These are phyloP conservation scores for Aspergillus fijiensis DNA, from an alignment of 2,329 filamentous ascomycete species.

Conservation along the genomic window DNA sequence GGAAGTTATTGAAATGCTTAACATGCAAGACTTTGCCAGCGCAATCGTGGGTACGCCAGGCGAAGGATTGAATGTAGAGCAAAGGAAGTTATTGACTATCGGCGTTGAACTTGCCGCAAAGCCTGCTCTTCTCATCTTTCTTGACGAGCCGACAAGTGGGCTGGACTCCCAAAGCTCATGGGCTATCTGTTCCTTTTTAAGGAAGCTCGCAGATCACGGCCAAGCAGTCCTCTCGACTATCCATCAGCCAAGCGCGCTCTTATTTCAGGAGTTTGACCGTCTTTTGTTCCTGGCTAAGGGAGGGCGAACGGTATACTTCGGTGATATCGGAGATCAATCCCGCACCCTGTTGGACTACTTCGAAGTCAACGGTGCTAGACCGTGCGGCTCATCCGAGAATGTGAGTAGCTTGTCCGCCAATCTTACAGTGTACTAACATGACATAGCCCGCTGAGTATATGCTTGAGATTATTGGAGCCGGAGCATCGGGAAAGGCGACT, in stretches of 20 bases:
- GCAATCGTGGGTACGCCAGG: conserved; percentile 84
- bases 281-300: conserved; percentile 63
- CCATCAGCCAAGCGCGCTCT: conserved; percentile 88
- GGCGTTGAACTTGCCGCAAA: conserved; percentile 91
- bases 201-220: conserved; percentile 82
- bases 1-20: conserved; percentile 75
- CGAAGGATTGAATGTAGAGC: conserved; percentile 65
- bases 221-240: conserved; percentile 91
- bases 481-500: conserved; percentile 65
- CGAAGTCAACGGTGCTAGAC: conserved; percentile 58
- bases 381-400: conserved; percentile 63
- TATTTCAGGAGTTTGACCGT: conserved; percentile 78
- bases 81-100: conserved; percentile 75
- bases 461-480: conserved; percentile 57
- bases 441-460: conserved; percentile 68
- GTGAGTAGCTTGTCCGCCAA: conserved; percentile 18
- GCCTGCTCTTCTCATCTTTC: conserved; percentile 79
- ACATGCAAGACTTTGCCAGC: conserved; percentile 85
- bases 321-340: conserved; percentile 61
- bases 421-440: conserved; percentile 14
- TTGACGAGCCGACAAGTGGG: conserved; percentile 90
- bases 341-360: conserved; percentile 62
- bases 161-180: conserved; percentile 87
- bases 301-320: conserved; percentile 67
- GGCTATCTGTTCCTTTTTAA: conserved; percentile 81